Conservation (phyloP, 495 filamentous ascomycete species). For the Astrothelium macrocarpum region DNA sequence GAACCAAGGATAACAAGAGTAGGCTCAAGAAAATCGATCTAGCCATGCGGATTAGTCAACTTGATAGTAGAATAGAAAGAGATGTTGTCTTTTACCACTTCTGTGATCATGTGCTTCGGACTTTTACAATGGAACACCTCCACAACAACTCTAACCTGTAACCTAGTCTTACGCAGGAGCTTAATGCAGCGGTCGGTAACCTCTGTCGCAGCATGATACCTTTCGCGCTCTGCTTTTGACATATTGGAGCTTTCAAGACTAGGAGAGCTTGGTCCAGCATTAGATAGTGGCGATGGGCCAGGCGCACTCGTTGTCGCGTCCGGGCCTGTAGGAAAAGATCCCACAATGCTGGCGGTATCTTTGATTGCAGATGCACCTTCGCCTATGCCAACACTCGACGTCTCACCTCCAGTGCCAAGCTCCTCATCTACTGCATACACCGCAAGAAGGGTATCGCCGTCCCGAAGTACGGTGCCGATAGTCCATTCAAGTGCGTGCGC, state of each 20-base stretch:
- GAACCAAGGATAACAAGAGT: slow-evolving; percentile 92
- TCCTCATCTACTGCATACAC: slow-evolving; percentile 91
- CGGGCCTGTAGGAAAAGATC: slow-evolving; percentile 18
- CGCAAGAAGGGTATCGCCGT: slow-evolving; percentile 86
- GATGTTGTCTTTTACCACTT: slow-evolving; percentile 29
- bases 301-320: slow-evolving; percentile 12
- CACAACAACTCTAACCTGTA: slow-evolving; percentile 84
- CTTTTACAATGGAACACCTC: slow-evolving; percentile 98
- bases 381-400: slow-evolving; percentile 41
- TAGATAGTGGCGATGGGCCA: slow-evolving; percentile 19
- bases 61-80: slow-evolving; percentile 13
- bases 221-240: slow-evolving; percentile 55
- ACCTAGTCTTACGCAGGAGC: slow-evolving; percentile 74
- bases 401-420: slow-evolving; percentile 39
- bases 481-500: slow-evolving; percentile 95
- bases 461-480: slow-evolving; percentile 86
- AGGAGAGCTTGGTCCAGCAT: background rate
- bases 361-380: slow-evolving; percentile 57
- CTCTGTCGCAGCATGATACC: slow-evolving; percentile 61
- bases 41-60: slow-evolving; percentile 4
- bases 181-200: slow-evolving; percentile 73
- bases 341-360: slow-evolving; percentile 49
- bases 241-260: slow-evolving; percentile 34
- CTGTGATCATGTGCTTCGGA: slow-evolving; percentile 47
- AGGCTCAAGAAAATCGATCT: slow-evolving; percentile 84